Evolutionary conservation across 2,329 filamentous ascomycete species (phyloP).

Genomic region (Alternaria ventricosa): DNA sequence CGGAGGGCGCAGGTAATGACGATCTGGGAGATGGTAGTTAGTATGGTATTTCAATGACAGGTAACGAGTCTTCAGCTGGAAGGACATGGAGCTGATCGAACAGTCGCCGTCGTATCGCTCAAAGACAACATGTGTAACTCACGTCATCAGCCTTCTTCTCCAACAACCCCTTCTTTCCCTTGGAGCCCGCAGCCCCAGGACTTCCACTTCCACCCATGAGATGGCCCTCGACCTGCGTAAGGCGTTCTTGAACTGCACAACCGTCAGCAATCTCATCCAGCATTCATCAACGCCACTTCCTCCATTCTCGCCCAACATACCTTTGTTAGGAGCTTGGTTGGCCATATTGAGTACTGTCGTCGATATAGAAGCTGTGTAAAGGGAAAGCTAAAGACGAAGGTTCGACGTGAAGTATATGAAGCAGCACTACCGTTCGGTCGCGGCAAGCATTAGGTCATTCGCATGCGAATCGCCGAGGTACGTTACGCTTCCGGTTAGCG

Average conservation of each 20-base stretch:
- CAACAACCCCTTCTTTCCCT: constrained; percentile 53
- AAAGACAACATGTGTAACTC: constrained; percentile 21
- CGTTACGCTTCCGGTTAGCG: constrained; percentile 15
- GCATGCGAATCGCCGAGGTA: constrained; percentile 22
- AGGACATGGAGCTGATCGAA: neutral
- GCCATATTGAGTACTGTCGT: constrained; percentile 36
- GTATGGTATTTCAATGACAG: neutral
- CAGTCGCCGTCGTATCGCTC: neutral
- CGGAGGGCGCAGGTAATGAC: constrained; percentile 93
- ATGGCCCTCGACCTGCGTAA: constrained; percentile 65
- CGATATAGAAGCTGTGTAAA: constrained; percentile 4
- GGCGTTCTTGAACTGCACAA: constrained; percentile 61
- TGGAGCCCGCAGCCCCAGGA: constrained; percentile 31
- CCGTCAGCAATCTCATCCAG: constrained; percentile 12
- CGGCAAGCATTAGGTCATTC: constrained; percentile 19
- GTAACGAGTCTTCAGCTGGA: neutral
- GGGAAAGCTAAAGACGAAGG: constrained; percentile 3
- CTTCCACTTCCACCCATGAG: constrained; percentile 53
- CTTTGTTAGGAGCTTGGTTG: constrained; percentile 45
- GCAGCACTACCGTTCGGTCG: neutral
- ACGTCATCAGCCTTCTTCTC: constrained; percentile 66
- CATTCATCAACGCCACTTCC: neutral
- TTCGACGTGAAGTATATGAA: neutral
- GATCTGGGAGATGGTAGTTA: constrained; percentile 53
- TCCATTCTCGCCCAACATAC: constrained; percentile 4